Percentiles rank a stretch among this genome's conserved stretches.
Evolutionary conservation across 106 monocot species (phyloP).

Genomic region (Dendrobium nobile): DNA sequence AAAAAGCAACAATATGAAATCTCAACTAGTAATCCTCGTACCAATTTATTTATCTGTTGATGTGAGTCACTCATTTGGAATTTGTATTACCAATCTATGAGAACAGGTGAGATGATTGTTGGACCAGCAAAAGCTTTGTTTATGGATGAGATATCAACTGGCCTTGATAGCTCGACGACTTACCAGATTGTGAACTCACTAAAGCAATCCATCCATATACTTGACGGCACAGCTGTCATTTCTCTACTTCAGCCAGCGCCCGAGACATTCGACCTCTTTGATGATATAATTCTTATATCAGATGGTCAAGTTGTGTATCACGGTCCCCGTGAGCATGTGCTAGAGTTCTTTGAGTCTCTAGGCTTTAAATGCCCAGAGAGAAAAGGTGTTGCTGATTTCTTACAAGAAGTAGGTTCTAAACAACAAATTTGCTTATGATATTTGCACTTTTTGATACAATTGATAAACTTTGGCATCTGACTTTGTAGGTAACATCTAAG

Average conservation of each 20-base stretch:
- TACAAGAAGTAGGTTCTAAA: conserved; percentile 31
- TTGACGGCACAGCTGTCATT: conserved; percentile 36
- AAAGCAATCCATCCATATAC: conserved; percentile 31
- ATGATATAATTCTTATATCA: conserved; percentile 48
- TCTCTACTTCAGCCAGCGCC: conserved; percentile 48
- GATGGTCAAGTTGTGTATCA: conserved; percentile 48
- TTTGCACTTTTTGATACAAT: background rate
- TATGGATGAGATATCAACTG: conserved; percentile 59
- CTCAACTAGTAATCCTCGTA: background rate
- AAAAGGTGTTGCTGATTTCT: conserved; percentile 46
- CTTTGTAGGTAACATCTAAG: conserved; percentile 32
- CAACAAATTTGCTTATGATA: background rate
- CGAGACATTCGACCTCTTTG: conserved; percentile 51
- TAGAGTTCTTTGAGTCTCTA: conserved; percentile 41
- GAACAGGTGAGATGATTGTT: conserved; percentile 53
- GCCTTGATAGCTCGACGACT: conserved; percentile 50
- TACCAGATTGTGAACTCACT: conserved; percentile 48
- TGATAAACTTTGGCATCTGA: background rate
- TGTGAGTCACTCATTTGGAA: background rate
- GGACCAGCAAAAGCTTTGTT: conserved; percentile 37
- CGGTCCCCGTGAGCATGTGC: conserved; percentile 33
- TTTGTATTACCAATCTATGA: background rate
- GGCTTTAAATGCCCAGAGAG: conserved; percentile 51
- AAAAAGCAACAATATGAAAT: background rate
- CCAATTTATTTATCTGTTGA: background rate